Base-by-base conservation (phyloP, 345 rosid genomes). In the Brassica rapa region DNA sequence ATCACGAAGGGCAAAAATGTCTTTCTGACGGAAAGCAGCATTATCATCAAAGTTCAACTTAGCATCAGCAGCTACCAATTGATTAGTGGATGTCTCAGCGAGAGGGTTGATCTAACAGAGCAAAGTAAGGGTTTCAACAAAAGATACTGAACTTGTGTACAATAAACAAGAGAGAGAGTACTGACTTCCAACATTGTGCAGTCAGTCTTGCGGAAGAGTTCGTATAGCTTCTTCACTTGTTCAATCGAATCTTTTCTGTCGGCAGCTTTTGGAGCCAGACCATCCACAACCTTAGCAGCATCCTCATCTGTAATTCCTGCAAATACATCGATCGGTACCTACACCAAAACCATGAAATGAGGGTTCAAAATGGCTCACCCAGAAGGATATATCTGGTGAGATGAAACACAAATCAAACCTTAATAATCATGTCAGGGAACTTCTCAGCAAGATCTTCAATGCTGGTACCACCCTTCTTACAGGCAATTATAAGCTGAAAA, bases 391-490 rank as follows among this genome's bases (percentile, higher is more conserved):
- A 6, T 62, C 24, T 1, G 21, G 21, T 53, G 68, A 73, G 68
- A 73, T 68, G 24, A 66, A 69, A 9, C 3, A 62, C n/a, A 2
- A 23, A 69, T 29, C 24, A 56, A 32, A 96, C 98, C 98, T 93
- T 91, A 60, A 91, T 87, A 72, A 96, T 93, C 97, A 96, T 90
- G 82, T 93, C 90, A 51, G 98, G 99, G 81, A 87, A 96, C 78
- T 96, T 96, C 84, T 93, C 98, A 11, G 98, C 98, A 66, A 96
- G 98, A 82, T 96, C 99, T 84, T 96, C 99, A 82, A 96, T 96
- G 85, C 99, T 93, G 86, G 99, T 96, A 76, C 99, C 98, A 66
- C 98, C 99, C 79, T 93, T 91, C 59, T 88, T 91, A 77, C 98
- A 96, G 66, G 97, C 92, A 80, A 96, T 96, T 61, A 96, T 96